Evolutionary conservation across 2,329 filamentous ascomycete species (phyloP).

Genomic region (Trichophyton benhamiae): DNA sequence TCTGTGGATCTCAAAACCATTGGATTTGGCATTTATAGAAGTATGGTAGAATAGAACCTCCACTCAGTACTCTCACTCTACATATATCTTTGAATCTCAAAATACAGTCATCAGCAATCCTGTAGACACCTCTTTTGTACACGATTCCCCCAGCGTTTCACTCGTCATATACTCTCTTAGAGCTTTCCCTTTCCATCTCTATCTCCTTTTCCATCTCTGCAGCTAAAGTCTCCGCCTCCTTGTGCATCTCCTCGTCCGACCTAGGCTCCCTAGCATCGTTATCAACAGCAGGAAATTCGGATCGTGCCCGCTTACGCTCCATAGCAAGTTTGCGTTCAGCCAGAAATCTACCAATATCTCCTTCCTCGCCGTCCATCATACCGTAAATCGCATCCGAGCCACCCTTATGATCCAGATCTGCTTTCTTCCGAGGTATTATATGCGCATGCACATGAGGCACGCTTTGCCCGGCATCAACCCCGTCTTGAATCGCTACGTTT

Average conservation of each 20-base stretch:
- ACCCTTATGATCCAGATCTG: constrained; percentile 45
- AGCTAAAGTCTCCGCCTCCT: constrained; percentile 60
- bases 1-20: too few relatives aligned
- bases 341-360: constrained; percentile 63
- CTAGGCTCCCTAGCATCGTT: constrained; percentile 57
- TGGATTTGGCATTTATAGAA: too few relatives aligned
- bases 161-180: not conserved
- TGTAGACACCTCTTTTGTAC: not conserved
- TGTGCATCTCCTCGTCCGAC: constrained; percentile 61
- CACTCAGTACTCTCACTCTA: too few relatives aligned
- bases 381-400: constrained; percentile 68
- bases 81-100: too few relatives aligned
- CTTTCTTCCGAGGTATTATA: constrained; percentile 60
- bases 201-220: constrained; percentile 38
- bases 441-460: constrained; percentile 90
- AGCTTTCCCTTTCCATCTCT: not conserved
- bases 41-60: too few relatives aligned
- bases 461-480: constrained; percentile 78
- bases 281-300: constrained; percentile 56
- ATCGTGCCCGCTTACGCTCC: not conserved
- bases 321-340: constrained; percentile 38
- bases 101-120: too few relatives aligned
- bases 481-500: constrained; percentile 94
- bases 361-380: constrained; percentile 70
- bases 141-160: not conserved